phyloP scores from a whole-genome alignment of 2,329 filamentous ascomycete genomes.

The Pseudocercospora cruenta region DNA sequence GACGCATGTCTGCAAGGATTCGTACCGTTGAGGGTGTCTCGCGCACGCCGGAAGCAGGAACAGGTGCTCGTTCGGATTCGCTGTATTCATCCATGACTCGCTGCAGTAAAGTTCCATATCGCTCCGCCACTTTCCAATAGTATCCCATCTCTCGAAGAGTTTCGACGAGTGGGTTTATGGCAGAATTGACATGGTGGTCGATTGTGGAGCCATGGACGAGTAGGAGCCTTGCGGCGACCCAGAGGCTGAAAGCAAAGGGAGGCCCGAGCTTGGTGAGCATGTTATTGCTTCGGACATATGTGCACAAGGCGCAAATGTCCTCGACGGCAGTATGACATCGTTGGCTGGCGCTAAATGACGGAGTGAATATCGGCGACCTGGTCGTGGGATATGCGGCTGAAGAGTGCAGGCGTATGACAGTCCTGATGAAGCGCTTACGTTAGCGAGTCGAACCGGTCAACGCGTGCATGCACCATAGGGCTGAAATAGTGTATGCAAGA shows the following conservation, averaged over 20 bases:
- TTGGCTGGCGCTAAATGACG: conserved; percentile 82
- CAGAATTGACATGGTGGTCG: conserved; percentile 77
- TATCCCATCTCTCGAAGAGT: conserved; percentile 78
- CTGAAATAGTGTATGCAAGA: background rate
- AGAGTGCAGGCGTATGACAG: conserved; percentile 86
- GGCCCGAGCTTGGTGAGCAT: conserved; percentile 82
- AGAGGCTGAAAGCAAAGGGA: conserved; percentile 88
- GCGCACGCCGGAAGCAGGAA: conserved; percentile 65
- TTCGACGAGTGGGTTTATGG: conserved; percentile 80
- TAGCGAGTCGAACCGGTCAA: conserved; percentile 23
- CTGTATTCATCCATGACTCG: conserved; percentile 84
- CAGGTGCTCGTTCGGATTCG: conserved; percentile 68
- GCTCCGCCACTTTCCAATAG: conserved; percentile 82
- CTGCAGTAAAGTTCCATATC: conserved; percentile 78
- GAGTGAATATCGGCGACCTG: conserved; percentile 83
- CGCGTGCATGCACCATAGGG: background rate
- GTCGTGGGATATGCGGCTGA: conserved; percentile 92
- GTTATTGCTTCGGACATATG: conserved; percentile 74
- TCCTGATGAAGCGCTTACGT: conserved; percentile 47
- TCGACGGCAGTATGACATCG: conserved; percentile 82
- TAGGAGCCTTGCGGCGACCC: conserved; percentile 85
- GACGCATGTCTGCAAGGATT: conserved; percentile 87
- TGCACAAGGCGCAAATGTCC: conserved; percentile 75
- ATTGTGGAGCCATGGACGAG: conserved; percentile 91
- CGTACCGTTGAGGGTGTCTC: conserved; percentile 81